phyloP scores from a whole-genome alignment of 495 filamentous ascomycete species.

The Neurospora sp. region DNA sequence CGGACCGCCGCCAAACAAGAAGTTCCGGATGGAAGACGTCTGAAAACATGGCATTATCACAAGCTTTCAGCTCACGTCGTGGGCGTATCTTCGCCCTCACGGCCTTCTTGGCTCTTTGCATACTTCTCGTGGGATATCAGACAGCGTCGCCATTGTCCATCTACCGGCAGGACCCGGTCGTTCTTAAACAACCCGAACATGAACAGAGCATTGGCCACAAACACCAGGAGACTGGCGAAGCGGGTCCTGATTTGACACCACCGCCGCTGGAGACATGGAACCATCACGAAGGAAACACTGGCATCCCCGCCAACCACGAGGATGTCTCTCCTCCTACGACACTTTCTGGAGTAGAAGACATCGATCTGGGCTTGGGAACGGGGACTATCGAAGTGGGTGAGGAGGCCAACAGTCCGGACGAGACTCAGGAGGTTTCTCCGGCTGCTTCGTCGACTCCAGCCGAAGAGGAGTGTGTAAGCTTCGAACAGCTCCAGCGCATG shows the following conservation, averaged over 20 bases:
- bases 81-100: neutral
- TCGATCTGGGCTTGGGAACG: neutral
- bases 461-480: slow-evolving; percentile 5
- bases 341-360: neutral
- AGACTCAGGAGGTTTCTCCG: neutral
- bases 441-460: neutral
- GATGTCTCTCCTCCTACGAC: neutral
- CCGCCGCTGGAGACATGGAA: neutral
- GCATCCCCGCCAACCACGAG: neutral
- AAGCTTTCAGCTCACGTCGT: neutral
- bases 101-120: neutral
- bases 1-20: neutral
- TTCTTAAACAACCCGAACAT: neutral
- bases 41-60: neutral
- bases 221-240: neutral
- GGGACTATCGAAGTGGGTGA: neutral
- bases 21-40: neutral
- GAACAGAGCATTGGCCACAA: neutral
- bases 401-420: neutral
- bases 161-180: neutral
- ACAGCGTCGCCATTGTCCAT: neutral
- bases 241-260: neutral
- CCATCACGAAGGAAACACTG: neutral
- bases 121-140: neutral
- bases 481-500: slow-evolving; percentile 11